phyloP scores from a whole-genome alignment of 768 basidiomycete genomes.

The Coprinopsis sp. region DNA sequence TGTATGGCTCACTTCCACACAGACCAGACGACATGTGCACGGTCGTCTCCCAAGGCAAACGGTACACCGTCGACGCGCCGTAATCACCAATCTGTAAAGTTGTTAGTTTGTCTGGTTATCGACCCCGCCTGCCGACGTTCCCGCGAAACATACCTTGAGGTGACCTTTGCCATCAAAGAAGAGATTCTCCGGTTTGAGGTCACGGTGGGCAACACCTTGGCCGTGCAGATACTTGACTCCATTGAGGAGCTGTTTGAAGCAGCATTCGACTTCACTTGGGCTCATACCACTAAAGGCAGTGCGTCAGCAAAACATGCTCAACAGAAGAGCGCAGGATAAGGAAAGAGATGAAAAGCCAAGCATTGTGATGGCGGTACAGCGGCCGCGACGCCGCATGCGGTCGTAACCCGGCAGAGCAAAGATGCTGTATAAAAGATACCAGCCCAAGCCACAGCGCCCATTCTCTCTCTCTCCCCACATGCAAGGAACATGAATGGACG shows the following conservation, averaged over 20 bases:
- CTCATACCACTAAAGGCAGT: slow-evolving; percentile 54
- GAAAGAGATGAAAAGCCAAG: not conserved
- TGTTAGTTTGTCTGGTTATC: not conserved
- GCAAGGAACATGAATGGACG: slow-evolving; percentile 8
- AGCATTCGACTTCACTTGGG: slow-evolving; percentile 90
- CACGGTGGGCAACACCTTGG: slow-evolving; percentile 96
- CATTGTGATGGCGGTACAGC: too few relatives aligned
- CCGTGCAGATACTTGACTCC: slow-evolving; percentile 90
- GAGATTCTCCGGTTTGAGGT: slow-evolving; percentile 97
- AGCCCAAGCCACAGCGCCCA: too few relatives aligned
- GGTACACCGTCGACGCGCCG: slow-evolving; percentile 97
- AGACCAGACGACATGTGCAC: slow-evolving; percentile 96
- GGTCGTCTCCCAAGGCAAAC: slow-evolving; percentile 96
- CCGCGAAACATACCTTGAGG: slow-evolving; percentile 65
- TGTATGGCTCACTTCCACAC: slow-evolving; percentile 97
- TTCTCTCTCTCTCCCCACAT: not conserved
- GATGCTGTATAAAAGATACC: too few relatives aligned
- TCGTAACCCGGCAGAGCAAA: too few relatives aligned
- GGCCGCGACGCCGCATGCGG: too few relatives aligned
- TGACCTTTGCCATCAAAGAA: slow-evolving; percentile 91
- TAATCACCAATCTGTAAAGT: slow-evolving; percentile 86
- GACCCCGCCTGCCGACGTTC: not conserved
- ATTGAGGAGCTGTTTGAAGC: slow-evolving; percentile 91
- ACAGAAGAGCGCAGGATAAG: not conserved
- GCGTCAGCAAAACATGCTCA: not conserved